Base-by-base conservation (phyloP, 768 basidiomycete species). In the Lactarius vividus region DNA sequence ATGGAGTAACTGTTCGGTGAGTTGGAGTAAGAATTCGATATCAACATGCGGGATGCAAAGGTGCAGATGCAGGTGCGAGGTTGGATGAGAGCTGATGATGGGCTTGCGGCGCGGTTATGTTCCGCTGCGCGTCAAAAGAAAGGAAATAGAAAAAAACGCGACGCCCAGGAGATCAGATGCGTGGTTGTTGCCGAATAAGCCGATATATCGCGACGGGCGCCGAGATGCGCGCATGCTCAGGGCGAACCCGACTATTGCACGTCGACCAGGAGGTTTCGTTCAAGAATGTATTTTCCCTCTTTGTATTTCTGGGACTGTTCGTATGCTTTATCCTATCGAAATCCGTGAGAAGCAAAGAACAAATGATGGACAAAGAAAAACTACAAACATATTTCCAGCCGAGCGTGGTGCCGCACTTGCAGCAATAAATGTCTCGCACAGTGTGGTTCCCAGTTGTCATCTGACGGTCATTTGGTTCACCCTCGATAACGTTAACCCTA, bases 401-500 rank as follows among this genome's bases (percentile, higher is more conserved):
- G 37, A 99, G 83, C 20, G 83, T 85, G 58, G 84, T 85, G 66
- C 86, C 84, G 77, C 96, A 99, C 77, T 96, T 96, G 81, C 82
- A 79, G 77, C 96, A 99, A 77, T 85, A 92, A 69, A 98, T 94
- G 75, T 99, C 96, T 63, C 96, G 88, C 39, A 99, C 96, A 31
- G 90, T 92, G 78, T 99, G 97, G 72, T 91, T 87, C 26, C 96
- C 96, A 26, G 96, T 99, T 35, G 95, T 96, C 96, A 98, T 99
- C 64, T 88, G 86, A 68, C 97, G 84, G 75, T 98, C 96, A 74
- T 84, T 91, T 46, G 93, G 88, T 71, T 92, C 89, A 66, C 95
- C 95, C 76, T 93, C 90, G 68, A 88, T 81, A 69, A 98, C 84
- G 76, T 99, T 99, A 71, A 97, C 94, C 66, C 95, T 96, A 74